phyloP scores from a whole-genome alignment of 306 rosid species.

The Benincasa hispida region DNA sequence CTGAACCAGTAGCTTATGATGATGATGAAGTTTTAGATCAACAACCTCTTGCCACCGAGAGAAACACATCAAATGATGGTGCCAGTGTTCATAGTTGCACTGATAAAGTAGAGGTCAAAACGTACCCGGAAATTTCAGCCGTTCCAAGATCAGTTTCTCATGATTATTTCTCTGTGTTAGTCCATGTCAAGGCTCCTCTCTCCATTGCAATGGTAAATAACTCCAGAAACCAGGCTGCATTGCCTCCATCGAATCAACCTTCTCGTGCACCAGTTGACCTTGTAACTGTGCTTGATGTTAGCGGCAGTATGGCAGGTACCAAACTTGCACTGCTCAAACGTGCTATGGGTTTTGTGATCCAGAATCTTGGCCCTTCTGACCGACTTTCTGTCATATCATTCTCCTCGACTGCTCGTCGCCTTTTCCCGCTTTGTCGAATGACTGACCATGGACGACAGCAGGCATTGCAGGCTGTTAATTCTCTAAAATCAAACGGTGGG shows the following conservation, averaged over 20 bases:
- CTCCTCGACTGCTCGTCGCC: conserved; percentile 71
- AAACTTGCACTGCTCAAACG: conserved; percentile 74
- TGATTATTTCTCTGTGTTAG: conserved; percentile 46
- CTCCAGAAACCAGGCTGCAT: conserved; percentile 9
- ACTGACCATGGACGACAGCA: conserved; percentile 61
- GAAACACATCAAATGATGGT: conserved; percentile 9
- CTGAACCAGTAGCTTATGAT: conserved; percentile 60
- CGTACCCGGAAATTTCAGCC: conserved; percentile 73
- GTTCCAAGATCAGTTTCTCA: conserved; percentile 44
- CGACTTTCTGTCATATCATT: conserved; percentile 77
- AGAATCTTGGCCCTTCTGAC: conserved; percentile 74
- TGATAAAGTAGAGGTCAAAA: conserved; percentile 43
- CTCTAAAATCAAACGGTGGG: conserved; percentile 60
- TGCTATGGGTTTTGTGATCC: conserved; percentile 91
- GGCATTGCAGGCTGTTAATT: conserved; percentile 64
- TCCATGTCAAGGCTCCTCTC: conserved; percentile 79
- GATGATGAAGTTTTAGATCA: conserved; percentile 70
- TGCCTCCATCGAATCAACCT: conserved; percentile 15
- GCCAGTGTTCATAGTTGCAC: conserved; percentile 14
- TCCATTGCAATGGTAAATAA: conserved; percentile 21
- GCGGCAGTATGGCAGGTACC: conserved; percentile 97
- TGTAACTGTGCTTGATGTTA: conserved; percentile 86
- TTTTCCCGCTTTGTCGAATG: conserved; percentile 78
- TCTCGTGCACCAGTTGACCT: conserved; percentile 75
- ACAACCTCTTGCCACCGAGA: conserved; percentile 16